phyloP scores from a whole-genome alignment of 2,329 filamentous ascomycete species.

The Sordariomycetes sp. region DNA sequence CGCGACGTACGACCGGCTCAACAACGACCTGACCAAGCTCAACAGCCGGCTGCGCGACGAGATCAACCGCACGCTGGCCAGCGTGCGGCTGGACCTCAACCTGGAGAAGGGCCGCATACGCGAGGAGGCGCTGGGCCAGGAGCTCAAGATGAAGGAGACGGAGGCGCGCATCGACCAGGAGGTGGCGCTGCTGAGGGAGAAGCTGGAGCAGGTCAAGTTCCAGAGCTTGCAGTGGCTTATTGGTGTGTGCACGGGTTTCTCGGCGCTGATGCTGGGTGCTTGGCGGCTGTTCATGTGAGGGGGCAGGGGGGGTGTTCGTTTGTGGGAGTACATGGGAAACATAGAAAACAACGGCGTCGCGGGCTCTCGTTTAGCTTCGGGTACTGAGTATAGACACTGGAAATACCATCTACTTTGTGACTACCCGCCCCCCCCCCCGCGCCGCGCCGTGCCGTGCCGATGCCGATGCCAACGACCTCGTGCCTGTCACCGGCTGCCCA shows the following conservation, averaged over 20 bases:
- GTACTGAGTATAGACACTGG: neutral
- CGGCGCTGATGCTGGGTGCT: conserved; percentile 56
- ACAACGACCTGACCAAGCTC: conserved; percentile 90
- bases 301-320: neutral
- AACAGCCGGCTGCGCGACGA: conserved; percentile 85
- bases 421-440: neutral
- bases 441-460: neutral
- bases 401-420: neutral
- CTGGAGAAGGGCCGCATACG: conserved; percentile 92
- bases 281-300: conserved; percentile 58
- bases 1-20: conserved; percentile 80
- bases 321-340: neutral
- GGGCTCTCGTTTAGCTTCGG: neutral
- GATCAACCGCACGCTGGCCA: conserved; percentile 87
- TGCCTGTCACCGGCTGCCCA: too few relatives aligned
- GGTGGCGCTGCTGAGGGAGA: conserved; percentile 78
- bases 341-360: neutral
- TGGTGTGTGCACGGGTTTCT: conserved; percentile 64
- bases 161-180: conserved; percentile 98
- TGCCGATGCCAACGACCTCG: neutral
- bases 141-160: conserved; percentile 97
- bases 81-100: conserved; percentile 84
- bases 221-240: conserved; percentile 97
- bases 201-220: conserved; percentile 96
- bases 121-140: conserved; percentile 92